Evolutionary conservation across 2,329 filamentous ascomycete species (phyloP), one percentile per base, ranked within the genome.

Genomic region (Aspergillus fumigatus): DNA sequence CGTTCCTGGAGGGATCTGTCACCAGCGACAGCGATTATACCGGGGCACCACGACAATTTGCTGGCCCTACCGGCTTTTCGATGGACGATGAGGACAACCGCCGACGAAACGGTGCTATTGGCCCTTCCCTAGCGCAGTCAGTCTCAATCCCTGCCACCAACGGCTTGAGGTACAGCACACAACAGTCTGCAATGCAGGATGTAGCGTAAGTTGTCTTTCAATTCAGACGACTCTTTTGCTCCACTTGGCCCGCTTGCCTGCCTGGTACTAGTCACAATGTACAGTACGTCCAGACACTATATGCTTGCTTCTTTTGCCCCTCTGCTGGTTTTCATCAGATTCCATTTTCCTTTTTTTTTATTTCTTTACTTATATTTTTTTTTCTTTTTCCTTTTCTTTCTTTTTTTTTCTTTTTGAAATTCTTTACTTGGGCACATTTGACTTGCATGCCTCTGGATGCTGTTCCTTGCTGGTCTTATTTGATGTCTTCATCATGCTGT

Each of bases 201-300:
- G 72, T 77, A 72, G 77, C 76, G 82, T 84, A 81, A 79, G 82
- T 83, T 68, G 59, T 67, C 74, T 79, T 79, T 70, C 53, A 69
- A 72, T 74, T 62, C 56, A 55, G 67, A 68, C 68, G 68, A 59
- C 59, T 59, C 62, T 71, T 62, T 61, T 65, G 53, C 67, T 70
- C 67, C 65, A 69, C 65, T 67, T 61, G 57, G 57, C 57, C 60
- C 64, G 59, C 65, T 66, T 65, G 66, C 61, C 63, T 25, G 43
- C 21, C 41, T 47, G 23, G 43, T 47, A 69, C 67, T 72, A 65
- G 67, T 67, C 62, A 61, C 60, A 65, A 61, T 38, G 32, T 38
- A 38, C 60, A 57, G 63, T 29, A 63, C 62, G 62, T 65, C 66
- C 63, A 63, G 71, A 67, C 69, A 73, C 32, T 62, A 56, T 65